phyloP scores from a whole-genome alignment of 345 rosid genomes.

The Rubroshorea leprosula region DNA sequence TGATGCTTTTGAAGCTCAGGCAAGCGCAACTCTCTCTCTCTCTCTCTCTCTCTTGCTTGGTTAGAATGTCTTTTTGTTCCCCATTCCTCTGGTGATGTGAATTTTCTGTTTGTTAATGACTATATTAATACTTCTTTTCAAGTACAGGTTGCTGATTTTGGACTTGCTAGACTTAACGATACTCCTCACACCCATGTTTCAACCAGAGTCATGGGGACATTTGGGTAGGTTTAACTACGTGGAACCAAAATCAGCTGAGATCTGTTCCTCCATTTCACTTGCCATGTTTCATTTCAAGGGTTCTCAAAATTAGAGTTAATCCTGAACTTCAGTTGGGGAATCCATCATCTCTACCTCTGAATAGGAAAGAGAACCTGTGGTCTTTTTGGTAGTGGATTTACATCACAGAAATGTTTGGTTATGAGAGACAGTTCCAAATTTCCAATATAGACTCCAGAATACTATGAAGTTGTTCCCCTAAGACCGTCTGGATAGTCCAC shows the following conservation, averaged over 20 bases:
- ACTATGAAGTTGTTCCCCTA: neutral
- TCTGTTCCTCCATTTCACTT: neutral
- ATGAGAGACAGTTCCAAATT: too few relatives aligned
- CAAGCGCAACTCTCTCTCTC: conserved; percentile 15
- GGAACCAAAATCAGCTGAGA: neutral
- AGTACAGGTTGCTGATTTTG: conserved; percentile 91
- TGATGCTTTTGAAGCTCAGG: conserved; percentile 84
- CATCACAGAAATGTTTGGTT: neutral
- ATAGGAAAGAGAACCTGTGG: neutral
- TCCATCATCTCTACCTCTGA: too few relatives aligned
- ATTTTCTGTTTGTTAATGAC: neutral
- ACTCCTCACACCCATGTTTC: conserved; percentile 87
- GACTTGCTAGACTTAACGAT: conserved; percentile 85
- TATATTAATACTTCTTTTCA: conserved; percentile 1
- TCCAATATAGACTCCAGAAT: too few relatives aligned
- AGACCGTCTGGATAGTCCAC: too few relatives aligned
- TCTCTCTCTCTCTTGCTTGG: conserved; percentile 3
- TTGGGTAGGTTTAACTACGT: conserved; percentile 55
- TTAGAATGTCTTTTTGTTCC: neutral
- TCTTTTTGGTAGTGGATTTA: neutral
- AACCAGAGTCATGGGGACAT: conserved; percentile 99
- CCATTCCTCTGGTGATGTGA: neutral
- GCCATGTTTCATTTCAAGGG: neutral
- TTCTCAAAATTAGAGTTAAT: neutral
- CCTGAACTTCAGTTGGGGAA: too few relatives aligned